A percentile compares a stretch with the other conserved stretches of the same genome.
Conservation (phyloP, 805 yeast species). For the Saccharomycopsis fodiens region DNA sequence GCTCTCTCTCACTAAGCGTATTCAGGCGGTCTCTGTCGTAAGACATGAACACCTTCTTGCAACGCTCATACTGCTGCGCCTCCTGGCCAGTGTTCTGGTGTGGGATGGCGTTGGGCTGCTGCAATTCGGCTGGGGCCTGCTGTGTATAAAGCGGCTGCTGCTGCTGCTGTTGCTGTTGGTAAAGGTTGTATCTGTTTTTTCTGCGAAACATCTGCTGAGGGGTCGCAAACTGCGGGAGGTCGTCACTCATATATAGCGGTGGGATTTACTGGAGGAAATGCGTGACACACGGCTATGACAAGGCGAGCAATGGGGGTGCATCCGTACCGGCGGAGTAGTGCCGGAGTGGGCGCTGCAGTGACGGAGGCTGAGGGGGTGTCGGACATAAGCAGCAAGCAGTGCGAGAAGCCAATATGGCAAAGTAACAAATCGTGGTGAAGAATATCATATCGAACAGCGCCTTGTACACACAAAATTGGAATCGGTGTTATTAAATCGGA, state of each 20-base stretch:
- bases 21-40: conserved; percentile 9
- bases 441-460: too few species aligned
- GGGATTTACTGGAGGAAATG: too few species aligned
- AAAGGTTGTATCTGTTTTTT: conserved; percentile 5
- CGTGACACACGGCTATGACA: too few species aligned
- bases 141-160: conserved; percentile 1
- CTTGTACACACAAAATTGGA: too few species aligned
- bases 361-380: too few species aligned
- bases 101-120: conserved; percentile 11
- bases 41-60: conserved; percentile 5
- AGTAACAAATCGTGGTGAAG: too few species aligned
- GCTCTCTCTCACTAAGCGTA: conserved; percentile 43
- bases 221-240: conserved; percentile 5
- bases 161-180: conserved; percentile 3
- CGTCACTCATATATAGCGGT: conserved; percentile 5
- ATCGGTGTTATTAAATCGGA: too few species aligned
- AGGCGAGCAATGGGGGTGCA: too few species aligned
- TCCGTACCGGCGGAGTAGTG: too few species aligned
- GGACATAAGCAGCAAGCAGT: too few species aligned
- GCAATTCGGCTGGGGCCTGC: conserved; percentile 8
- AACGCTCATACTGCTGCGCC: background rate
- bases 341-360: too few species aligned
- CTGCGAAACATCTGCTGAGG: background rate
- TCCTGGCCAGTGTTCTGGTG: conserved; percentile 9
- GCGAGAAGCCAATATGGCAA: too few species aligned